Evolutionary conservation across 164 flowering plant species (phyloP).

Genomic region (Umbilicus rupestris): DNA sequence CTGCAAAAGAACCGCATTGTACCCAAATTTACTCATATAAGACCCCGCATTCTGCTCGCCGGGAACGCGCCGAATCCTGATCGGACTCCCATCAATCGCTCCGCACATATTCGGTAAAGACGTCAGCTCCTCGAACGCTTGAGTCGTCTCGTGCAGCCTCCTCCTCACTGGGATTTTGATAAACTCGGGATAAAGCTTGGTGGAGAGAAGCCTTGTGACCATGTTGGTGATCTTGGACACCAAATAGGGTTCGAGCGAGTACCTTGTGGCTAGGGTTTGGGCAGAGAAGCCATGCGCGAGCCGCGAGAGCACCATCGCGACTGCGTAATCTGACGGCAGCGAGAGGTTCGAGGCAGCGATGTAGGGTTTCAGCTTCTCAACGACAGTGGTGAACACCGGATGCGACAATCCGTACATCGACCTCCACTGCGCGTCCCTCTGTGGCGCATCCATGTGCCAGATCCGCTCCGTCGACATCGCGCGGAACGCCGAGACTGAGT

Average conservation of each 20-base stretch:
- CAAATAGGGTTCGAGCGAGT: constrained; percentile 67
- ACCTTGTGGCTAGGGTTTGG: constrained; percentile 46
- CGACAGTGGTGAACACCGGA: constrained; percentile 80
- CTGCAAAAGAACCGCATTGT: constrained; percentile 62
- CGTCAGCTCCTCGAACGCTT: constrained; percentile 63
- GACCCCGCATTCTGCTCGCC: constrained; percentile 12
- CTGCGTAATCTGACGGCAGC: constrained; percentile 81
- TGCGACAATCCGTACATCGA: constrained; percentile 80
- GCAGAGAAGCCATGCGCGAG: constrained; percentile 59
- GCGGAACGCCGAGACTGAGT: constrained; percentile 66
- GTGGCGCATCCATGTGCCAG: constrained; percentile 74
- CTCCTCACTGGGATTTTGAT: constrained; percentile 63
- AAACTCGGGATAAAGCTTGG: constrained; percentile 73
- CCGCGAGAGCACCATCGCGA: constrained; percentile 91
- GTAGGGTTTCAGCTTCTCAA: constrained; percentile 77
- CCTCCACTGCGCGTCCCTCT: constrained; percentile 85
- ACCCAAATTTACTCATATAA: constrained; percentile 39
- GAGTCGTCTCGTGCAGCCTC: constrained; percentile 50
- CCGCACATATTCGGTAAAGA: constrained; percentile 77
- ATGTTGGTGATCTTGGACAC: constrained; percentile 88
- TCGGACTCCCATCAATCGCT: constrained; percentile 56
- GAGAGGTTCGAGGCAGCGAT: constrained; percentile 63
- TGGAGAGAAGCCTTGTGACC: constrained; percentile 77
- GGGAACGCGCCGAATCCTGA: constrained; percentile 34
- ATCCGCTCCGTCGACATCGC: constrained; percentile 74